phyloP scores from a whole-genome alignment of 2,329 filamentous ascomycete genomes.

The Paraphaeosphaeria sporulosa region DNA sequence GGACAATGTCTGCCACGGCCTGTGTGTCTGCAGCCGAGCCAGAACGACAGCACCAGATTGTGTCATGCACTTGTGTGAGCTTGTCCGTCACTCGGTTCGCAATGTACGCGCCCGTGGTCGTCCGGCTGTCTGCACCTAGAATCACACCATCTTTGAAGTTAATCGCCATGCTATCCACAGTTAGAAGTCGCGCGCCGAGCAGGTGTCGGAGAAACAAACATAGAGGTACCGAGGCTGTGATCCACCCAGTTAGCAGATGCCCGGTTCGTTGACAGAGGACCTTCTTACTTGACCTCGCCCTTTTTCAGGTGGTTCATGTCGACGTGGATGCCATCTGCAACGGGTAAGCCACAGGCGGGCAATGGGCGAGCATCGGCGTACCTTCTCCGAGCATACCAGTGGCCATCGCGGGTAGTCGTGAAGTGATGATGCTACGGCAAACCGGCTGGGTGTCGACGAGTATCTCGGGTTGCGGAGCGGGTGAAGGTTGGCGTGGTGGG shows the following conservation, averaged over 20 bases:
- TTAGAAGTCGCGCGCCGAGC: constrained; percentile 35
- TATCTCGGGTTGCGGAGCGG: constrained; percentile 8
- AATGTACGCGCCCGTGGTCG: constrained; percentile 97
- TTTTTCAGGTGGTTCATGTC: constrained; percentile 99
- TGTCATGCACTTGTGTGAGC: constrained; percentile 97
- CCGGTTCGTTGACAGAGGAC: neutral
- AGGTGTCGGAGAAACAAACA: constrained; percentile 66
- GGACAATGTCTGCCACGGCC: constrained; percentile 96
- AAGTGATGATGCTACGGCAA: constrained; percentile 6
- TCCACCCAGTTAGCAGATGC: constrained; percentile 31
- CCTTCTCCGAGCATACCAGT: constrained; percentile 51
- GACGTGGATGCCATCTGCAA: constrained; percentile 93
- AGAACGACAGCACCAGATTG: constrained; percentile 99
- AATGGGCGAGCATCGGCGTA: constrained; percentile 23
- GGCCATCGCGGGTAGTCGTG: constrained; percentile 34
- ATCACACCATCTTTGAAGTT: constrained; percentile 99
- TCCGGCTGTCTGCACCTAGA: constrained; percentile 95
- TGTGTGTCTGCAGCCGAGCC: constrained; percentile 98
- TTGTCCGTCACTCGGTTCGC: constrained; percentile 99
- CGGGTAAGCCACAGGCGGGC: constrained; percentile 34
- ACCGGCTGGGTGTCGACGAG: constrained; percentile 1
- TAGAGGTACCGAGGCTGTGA: constrained; percentile 89
- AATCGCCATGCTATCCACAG: constrained; percentile 82
- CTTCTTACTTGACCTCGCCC: constrained; percentile 93
- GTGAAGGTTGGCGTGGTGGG: constrained; percentile 11